Conservation (phyloP, 768 basidiomycete genomes). For the Tulasnella sp. region DNA sequence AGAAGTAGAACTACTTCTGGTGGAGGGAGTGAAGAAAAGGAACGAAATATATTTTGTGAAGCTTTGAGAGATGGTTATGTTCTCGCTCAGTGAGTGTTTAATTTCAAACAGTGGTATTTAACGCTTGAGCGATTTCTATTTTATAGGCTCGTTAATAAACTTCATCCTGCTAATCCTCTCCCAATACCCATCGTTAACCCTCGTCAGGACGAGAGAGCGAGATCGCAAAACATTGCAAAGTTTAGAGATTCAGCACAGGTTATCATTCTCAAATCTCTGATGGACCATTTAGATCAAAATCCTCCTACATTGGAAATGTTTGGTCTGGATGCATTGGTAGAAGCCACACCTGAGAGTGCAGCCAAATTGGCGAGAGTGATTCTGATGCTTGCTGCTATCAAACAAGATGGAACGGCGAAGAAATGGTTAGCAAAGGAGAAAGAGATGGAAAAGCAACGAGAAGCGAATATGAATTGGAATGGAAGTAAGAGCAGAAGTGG, state of each 20-base stretch:
- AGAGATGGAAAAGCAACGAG: no score
- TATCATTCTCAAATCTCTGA: constrained; percentile 41
- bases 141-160: constrained; percentile 69
- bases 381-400: constrained; percentile 5
- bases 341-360: constrained; percentile 6
- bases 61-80: constrained; percentile 74
- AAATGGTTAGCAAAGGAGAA: constrained; percentile 9
- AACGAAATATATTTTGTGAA: constrained; percentile 58
- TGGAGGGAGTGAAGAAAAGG: constrained; percentile 54
- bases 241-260: constrained; percentile 65
- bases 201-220: constrained; percentile 51
- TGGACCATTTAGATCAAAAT: constrained; percentile 50
- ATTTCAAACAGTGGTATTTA: constrained; percentile 2
- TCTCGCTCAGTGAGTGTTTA: constrained; percentile 67
- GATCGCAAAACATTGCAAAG: constrained; percentile 59
- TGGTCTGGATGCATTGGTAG: constrained; percentile 10
- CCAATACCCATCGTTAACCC: constrained; percentile 46
- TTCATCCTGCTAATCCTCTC: constrained; percentile 38
- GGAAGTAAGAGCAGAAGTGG: constrained; percentile 4
- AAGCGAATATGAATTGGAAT: constrained; percentile 1
- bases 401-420: not conserved
- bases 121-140: constrained; percentile 8
- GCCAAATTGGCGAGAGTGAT: constrained; percentile 1
- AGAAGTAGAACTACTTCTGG: constrained; percentile 21
- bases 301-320: constrained; percentile 27